A percentile compares a stretch with the other conserved stretches of the same genome.
phyloP scores from a whole-genome alignment of 2,329 filamentous ascomycete genomes.

The Chalaropsis ovoidea region DNA sequence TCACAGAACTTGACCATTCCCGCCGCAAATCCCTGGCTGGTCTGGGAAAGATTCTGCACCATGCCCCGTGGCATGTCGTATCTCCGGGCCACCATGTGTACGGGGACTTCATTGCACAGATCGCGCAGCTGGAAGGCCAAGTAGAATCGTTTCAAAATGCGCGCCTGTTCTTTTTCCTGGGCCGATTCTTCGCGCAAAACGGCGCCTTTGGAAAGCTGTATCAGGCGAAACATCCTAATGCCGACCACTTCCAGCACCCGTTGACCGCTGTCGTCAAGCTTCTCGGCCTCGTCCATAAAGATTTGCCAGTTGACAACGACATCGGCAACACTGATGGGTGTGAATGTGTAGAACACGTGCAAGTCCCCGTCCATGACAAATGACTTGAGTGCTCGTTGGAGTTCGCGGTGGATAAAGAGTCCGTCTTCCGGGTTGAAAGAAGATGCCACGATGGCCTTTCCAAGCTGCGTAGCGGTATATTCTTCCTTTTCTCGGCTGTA shows the following conservation, averaged over 20 bases:
- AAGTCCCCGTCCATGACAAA: slow-evolving; percentile 76
- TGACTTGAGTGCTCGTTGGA: slow-evolving; percentile 54
- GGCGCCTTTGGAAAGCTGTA: slow-evolving; percentile 59
- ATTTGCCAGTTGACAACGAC: slow-evolving; percentile 59
- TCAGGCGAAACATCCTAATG: slow-evolving; percentile 56
- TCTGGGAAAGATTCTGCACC: slow-evolving; percentile 62
- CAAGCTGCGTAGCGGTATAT: slow-evolving; percentile 54
- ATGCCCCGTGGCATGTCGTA: slow-evolving; percentile 60
- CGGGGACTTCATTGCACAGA: slow-evolving; percentile 64
- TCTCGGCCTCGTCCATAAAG: slow-evolving; percentile 61
- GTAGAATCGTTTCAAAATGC: slow-evolving; percentile 63
- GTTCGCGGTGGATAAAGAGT: slow-evolving; percentile 59
- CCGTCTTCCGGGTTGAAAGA: slow-evolving; percentile 66
- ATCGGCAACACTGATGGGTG: slow-evolving; percentile 50
- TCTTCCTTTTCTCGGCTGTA: slow-evolving; percentile 34
- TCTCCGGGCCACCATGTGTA: slow-evolving; percentile 58
- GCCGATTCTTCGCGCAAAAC: slow-evolving; percentile 51
- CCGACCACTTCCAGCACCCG: slow-evolving; percentile 59
- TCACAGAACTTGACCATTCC: slow-evolving; percentile 73
- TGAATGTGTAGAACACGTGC: slow-evolving; percentile 69
- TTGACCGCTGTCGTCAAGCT: slow-evolving; percentile 59
- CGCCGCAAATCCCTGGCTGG: slow-evolving; percentile 66
- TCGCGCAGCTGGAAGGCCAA: slow-evolving; percentile 67
- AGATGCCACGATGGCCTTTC: slow-evolving; percentile 61
- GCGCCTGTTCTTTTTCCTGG: slow-evolving; percentile 49